Evolutionary conservation across 2,329 filamentous ascomycete genomes (phyloP), one percentile per base, ranked within the genome.

Genomic region (Colletotrichum viniferum): DNA sequence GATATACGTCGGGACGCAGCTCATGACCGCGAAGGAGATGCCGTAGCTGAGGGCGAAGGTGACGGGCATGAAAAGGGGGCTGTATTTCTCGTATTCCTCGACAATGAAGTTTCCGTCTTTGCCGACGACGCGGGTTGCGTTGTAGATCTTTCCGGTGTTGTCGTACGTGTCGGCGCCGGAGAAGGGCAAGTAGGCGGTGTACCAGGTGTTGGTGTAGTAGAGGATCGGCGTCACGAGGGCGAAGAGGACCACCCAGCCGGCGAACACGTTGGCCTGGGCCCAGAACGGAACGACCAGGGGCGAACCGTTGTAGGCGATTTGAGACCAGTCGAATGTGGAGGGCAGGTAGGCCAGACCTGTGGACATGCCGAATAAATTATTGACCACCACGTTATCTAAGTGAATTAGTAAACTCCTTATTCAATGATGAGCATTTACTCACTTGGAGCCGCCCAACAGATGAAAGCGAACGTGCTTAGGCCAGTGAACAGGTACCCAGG

Each of bases 321-420:
- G 70, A 18, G 81, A 82, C 81, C 81, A 83, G 71, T 83, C 82
- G 21, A 82, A 82, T 3, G 81, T 82, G 13, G 76, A 70, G 5
- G 79, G 80, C 60, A 81, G 80, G 52, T 82, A 66, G 2, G 82
- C 82, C 7, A 84, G 61, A 2, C 82, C 82, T 5, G 79, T 81
- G 26, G 78, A 78, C 52, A 80, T 79, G 26, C 83, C 83, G 78
- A 95, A 95, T 1, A 95, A 80, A 81, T 95, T 93, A 78, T 95
- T 95, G 38, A 95, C 84, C 10, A 94, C 84, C 0, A 90, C 86
- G 74, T 90, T 94, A 63, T 94, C 73, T 75, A 7, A 34, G 10
- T n/a, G 0, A 2, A 28, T 74, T 8, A 74, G 71, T 12, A 24
- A 48, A 75, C 73, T 21, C 6, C 26, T 26, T 26, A 26, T 5